These are phyloP conservation scores for Castanea sativa DNA, from an alignment of 306 rosid species.

Conservation along the genomic window DNA sequence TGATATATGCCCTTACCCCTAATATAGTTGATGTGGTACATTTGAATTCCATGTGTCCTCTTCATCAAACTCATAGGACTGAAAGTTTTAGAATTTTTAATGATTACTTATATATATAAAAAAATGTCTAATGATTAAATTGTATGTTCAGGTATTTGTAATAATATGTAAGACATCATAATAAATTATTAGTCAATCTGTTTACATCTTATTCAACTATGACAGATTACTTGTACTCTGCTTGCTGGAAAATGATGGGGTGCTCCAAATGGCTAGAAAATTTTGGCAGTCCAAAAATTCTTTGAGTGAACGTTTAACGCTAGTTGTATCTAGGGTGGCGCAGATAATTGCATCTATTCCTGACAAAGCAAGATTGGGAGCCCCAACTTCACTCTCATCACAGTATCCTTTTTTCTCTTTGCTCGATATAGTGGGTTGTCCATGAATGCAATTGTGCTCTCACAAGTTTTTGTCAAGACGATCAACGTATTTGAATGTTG, in stretches of 20 bases:
- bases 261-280: slow-evolving; percentile 76
- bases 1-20: background rate
- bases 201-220: slow-evolving; percentile 10
- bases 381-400: slow-evolving; percentile 58
- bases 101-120: too few relatives aligned
- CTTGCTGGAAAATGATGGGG: slow-evolving; percentile 80
- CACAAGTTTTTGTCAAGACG: slow-evolving; percentile 4
- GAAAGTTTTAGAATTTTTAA: too few relatives aligned
- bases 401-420: slow-evolving; percentile 64
- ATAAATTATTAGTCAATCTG: slow-evolving; percentile 12
- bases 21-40: background rate
- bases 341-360: slow-evolving; percentile 81
- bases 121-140: background rate
- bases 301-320: slow-evolving; percentile 28
- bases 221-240: slow-evolving; percentile 67
- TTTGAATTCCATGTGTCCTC: background rate
- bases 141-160: background rate
- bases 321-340: slow-evolving; percentile 54
- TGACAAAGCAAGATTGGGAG: slow-evolving; percentile 77
- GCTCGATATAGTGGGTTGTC: slow-evolving; percentile 12
- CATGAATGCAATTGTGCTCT: slow-evolving; percentile 9
- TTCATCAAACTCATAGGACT: too few relatives aligned
- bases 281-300: slow-evolving; percentile 40
- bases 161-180: background rate
- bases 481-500: slow-evolving; percentile 2